Base-by-base conservation (phyloP, 495 filamentous ascomycete species). In the Aspergillus hancockii region DNA sequence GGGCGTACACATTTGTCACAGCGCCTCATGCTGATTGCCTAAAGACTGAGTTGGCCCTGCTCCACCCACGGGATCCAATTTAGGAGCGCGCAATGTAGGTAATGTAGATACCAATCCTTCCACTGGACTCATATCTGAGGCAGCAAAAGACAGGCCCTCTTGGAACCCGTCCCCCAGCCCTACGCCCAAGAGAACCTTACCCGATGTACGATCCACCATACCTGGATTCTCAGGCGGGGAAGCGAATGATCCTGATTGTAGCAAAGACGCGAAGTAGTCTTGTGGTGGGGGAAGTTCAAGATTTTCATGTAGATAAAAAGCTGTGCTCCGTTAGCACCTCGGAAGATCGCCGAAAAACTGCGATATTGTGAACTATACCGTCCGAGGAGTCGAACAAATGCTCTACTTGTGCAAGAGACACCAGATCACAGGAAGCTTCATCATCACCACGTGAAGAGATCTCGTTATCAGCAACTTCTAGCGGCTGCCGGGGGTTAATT, bases 1-100 rank as follows among this genome's bases (percentile, higher is more conserved):
- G 6, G 14, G 4, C 47, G 9, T 55, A 59, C 38, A 59, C 32
- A 59, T 50, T 34, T 60, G 45, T 16, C 56, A 49, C 23, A 58
- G 38, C 38, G 41, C 38, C 9, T 59, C 30, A 40, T 61, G 32
- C 23, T 57, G n/a, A 8, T 32, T 47, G 5, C 22, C 28, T 1
- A 40, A 13, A 4, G 38, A n/a, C 2, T 50, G 23, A n/a, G 18
- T 34, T 8, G 23, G 21, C n/a, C 25, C 49, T 47, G 31, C 8
- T 55, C 25, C 8, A 10, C 49, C 19, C 21, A 16, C 30, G 8
- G 49, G 16, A 6, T 52, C 49, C 16, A 23, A 18, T 8, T n/a
- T 21, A 4, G 49, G 49, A 18, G 49, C 30, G 4, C 49, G n/a
- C n/a, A n/a, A n/a, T n/a, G n/a, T n/a, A n/a, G n/a, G 49, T 32